phyloP scores from a whole-genome alignment of 805 yeast species.

The Torulaspora delbrueckii region DNA sequence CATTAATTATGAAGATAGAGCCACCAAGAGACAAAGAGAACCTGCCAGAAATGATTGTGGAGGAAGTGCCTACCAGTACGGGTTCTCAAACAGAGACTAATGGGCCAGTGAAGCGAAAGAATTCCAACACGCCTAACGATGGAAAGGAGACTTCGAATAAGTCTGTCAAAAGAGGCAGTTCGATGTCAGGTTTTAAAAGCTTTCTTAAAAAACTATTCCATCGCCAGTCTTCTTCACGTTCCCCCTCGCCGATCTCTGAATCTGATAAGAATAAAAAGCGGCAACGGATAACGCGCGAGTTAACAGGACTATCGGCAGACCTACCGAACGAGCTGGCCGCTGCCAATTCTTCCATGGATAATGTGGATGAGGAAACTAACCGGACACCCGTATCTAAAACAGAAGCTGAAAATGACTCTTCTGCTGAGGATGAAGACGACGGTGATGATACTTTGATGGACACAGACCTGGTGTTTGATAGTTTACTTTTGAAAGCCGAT shows the following conservation, averaged over 20 bases:
- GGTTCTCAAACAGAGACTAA: background rate
- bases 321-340: background rate
- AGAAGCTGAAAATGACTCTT: conserved; percentile 3
- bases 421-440: conserved; percentile 7
- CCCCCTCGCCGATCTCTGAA: background rate
- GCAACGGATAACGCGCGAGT: conserved; percentile 4
- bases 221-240: conserved; percentile 2
- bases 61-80: background rate
- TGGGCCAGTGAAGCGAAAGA: background rate
- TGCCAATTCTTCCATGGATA: conserved; percentile 2
- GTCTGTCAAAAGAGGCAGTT: background rate
- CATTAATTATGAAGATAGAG: background rate
- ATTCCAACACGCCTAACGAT: background rate
- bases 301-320: background rate
- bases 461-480: conserved; percentile 30
- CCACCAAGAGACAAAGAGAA: background rate
- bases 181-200: conserved; percentile 12
- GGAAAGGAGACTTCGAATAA: background rate
- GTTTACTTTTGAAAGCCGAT: conserved; percentile 24
- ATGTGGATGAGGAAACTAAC: background rate
- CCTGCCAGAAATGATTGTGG: background rate
- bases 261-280: conserved; percentile 8
- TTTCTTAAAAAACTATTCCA: conserved; percentile 14
- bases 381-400: background rate
- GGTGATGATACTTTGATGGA: conserved; percentile 26